Evolutionary conservation across 1,284 basidiomycete genomes (phyloP).

Genomic region (Pyrrhoderma noxium): DNA sequence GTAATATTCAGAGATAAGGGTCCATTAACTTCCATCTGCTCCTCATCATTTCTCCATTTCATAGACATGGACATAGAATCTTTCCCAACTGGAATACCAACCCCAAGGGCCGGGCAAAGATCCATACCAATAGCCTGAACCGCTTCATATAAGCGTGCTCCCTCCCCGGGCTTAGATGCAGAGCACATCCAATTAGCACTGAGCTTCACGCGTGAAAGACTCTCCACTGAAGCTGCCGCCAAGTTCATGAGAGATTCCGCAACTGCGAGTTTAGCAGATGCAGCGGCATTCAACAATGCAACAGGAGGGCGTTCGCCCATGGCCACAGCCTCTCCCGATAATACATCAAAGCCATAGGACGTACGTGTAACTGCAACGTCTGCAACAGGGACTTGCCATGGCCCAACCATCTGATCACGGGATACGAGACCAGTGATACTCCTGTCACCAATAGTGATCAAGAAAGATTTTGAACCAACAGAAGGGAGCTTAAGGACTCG

Average conservation of each 20-base stretch:
- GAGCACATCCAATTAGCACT: constrained; percentile 99
- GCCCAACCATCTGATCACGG: constrained; percentile 98
- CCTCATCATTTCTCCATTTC: constrained; percentile 74
- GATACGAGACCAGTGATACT: constrained; percentile 91
- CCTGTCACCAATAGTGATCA: constrained; percentile 97
- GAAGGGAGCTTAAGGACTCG: constrained; percentile 88
- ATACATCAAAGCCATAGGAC: constrained; percentile 86
- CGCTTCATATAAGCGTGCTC: constrained; percentile 85
- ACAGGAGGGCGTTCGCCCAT: constrained; percentile 96
- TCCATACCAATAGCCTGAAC: constrained; percentile 92
- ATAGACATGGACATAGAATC: constrained; percentile 99
- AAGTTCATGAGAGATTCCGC: constrained; percentile 93
- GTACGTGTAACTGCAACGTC: constrained; percentile 95
- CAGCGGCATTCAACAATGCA: constrained; percentile 80
- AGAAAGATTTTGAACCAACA: constrained; percentile 93
- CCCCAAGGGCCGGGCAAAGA: constrained; percentile 88
- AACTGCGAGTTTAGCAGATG: constrained; percentile 94
- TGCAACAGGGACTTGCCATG: constrained; percentile 96
- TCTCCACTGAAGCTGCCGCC: constrained; percentile 71
- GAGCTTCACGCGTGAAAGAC: constrained; percentile 78
- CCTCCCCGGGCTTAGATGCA: constrained; percentile 86
- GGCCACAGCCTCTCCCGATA: constrained; percentile 92
- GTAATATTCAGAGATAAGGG: constrained; percentile 93
- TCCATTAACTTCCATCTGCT: constrained; percentile 78
- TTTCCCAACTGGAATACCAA: constrained; percentile 97